Conservation (phyloP, 441 rosid genomes). For the Pelargonium citronellum region DNA sequence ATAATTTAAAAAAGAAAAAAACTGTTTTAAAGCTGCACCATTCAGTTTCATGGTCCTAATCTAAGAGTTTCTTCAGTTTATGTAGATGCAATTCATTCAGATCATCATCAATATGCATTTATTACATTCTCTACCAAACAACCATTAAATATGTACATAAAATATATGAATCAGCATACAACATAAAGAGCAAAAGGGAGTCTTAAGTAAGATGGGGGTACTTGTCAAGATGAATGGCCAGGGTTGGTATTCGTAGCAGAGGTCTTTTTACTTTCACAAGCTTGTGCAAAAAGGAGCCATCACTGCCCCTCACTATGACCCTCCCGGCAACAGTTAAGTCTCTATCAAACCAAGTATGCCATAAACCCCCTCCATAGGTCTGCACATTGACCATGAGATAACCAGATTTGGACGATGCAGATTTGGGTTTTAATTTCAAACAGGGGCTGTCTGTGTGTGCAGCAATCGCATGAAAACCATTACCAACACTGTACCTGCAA, state of each 20-base stretch:
- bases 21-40: too few species aligned
- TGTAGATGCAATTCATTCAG: not conserved
- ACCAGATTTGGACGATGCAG: conserved; percentile 74
- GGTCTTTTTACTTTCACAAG: conserved; percentile 83
- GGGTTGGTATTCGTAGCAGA: conserved; percentile 70
- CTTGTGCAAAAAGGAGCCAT: conserved; percentile 67
- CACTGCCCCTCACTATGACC: conserved; percentile 56
- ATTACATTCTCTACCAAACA: not conserved
- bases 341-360: conserved; percentile 98
- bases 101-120: not conserved
- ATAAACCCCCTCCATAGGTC: conserved; percentile 89
- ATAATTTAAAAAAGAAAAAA: too few species aligned
- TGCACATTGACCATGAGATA: conserved; percentile 89
- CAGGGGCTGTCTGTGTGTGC: conserved; percentile 97
- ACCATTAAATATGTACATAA: not conserved
- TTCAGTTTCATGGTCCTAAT: not conserved
- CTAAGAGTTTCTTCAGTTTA: not conserved
- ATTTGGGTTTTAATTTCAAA: conserved; percentile 83
- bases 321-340: conserved; percentile 96
- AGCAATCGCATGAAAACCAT: conserved; percentile 82
- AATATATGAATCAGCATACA: not conserved
- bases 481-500: conserved; percentile 68
- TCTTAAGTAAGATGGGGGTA: conserved; percentile 25
- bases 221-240: conserved; percentile 95
- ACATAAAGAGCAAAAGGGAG: not conserved